Evolutionary conservation across 345 rosid species (phyloP), one percentile per base, ranked within the genome.

Genomic region (Euphorbia peplus): DNA sequence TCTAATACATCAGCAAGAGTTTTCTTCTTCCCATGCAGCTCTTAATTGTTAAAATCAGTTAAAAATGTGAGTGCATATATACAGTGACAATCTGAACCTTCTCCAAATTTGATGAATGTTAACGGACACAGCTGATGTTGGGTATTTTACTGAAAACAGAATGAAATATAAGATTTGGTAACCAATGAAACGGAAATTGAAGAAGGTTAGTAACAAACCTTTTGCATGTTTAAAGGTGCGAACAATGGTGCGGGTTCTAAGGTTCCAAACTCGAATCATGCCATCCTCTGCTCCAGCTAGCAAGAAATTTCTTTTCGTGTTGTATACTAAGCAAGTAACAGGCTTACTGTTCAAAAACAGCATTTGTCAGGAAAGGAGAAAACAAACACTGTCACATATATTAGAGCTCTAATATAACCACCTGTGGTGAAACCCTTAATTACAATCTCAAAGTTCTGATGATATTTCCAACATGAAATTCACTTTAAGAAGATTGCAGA

Each of bases 281-380:
- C 98, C 98, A 75, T 91, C 96, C 74, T 84, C 92, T 55, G 96
- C 86, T 60, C 95, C 96, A 71, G 90, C 84, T 25, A 93, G 80
- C 79, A 91, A 79, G 39, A 83, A 65, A 78, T 84, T 86, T 70
- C 85, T 82, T 5, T 74, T 79, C 8, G 73, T 47, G 69, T 91
- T 80, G 58, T 88, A 85, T 21, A 89, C 84, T 78, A 89, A 84
- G 85, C 87, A 85, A 60, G 91, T 88, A 66, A 91, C 86, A 60
- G 83, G 83, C 73, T 88, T 83, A 70, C 97, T 91, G 96, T 72
- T 39, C 56, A 75, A 55, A 41, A 30, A 32, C 28, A 35, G 58
- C 19, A 44, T 37, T 71, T 32, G 37, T 32, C 37, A 32, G 69
- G 62, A 30, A 14, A 70, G 19, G 28, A 48, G 1, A 24, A 7